Conservation (phyloP, 106 monocot genomes). For the Narthecium ossifragum region DNA sequence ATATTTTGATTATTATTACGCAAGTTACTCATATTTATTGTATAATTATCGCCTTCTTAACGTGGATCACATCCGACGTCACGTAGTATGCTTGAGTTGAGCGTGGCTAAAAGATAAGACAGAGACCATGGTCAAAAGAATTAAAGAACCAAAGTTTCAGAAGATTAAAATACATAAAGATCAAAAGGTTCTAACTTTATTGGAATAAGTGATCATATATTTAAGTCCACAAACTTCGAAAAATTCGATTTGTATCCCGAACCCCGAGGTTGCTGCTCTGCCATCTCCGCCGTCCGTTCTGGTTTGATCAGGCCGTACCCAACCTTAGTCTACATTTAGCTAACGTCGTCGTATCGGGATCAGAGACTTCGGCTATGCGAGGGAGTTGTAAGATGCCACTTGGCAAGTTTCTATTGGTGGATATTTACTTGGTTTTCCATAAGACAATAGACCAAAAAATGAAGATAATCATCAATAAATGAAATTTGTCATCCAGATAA, state of each 20-base stretch:
- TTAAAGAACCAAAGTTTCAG: neutral
- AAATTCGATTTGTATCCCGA: neutral
- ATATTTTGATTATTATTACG: no score
- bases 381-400: neutral
- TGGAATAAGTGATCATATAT: no score
- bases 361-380: no score
- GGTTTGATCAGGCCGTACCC: neutral
- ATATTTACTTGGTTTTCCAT: neutral
- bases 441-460: no score
- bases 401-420: neutral
- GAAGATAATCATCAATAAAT: no score
- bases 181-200: neutral
- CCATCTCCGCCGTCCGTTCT: neutral
- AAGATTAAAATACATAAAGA: neutral
- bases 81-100: no score
- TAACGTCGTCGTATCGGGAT: no score
- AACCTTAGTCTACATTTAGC: neutral
- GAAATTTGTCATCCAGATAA: no score
- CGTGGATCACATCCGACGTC: no score
- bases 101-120: no score
- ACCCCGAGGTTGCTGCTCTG: neutral
- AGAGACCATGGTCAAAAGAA: neutral
- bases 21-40: no score
- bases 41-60: no score
- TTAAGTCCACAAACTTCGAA: neutral